Base-by-base conservation (phyloP, 805 yeast species). In the Metschnikowia koreensis region DNA sequence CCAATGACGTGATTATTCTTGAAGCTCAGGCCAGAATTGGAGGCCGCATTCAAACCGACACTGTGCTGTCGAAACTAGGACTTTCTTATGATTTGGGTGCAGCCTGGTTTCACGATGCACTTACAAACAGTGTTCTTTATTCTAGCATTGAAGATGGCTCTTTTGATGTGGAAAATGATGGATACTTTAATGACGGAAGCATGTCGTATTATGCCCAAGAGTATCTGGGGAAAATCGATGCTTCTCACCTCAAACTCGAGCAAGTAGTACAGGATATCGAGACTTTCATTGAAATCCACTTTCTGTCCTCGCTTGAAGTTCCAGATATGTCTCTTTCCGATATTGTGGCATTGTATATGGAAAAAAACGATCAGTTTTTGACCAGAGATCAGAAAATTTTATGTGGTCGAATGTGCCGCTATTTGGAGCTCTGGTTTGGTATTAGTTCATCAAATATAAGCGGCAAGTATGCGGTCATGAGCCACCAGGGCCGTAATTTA, bases 31-130 rank as follows among this genome's bases (percentile, higher is more conserved):
- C 50, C 51, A 46, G 64, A 1, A 37, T 62, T 17, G 69, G 69
- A 9, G 69, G 69, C 13, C 46, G 69, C 1, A 56, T 65, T 50
- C 33, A 46, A 17, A 65, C 69, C 28, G 45, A 48, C 27, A 53
- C 43, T 42, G 22, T 39, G 10, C 47, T 38, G 47, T 54, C 60
- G 39, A 53, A 52, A n/a, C 38, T 58, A 7, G 66, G 66, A 2
- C 52, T 60, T 28, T 61, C 68, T 2, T 53, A 53, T 40, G 96
- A 90, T 64, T 57, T 89, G n/a, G 97, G 97, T 0, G 97, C 96
- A 0, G 81, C 91, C 5, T 91, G 97, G 97, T 88, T 87, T 63
- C 97, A 91, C 63, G 96, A 89, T 58, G 82, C 91, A 0, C 68
- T 89, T 38, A 74, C 79, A 34, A 91, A 91, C 64, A 76, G 78